phyloP scores from a whole-genome alignment of 1,139 yeast genomes.

The Kluyveromyces marxianus region DNA sequence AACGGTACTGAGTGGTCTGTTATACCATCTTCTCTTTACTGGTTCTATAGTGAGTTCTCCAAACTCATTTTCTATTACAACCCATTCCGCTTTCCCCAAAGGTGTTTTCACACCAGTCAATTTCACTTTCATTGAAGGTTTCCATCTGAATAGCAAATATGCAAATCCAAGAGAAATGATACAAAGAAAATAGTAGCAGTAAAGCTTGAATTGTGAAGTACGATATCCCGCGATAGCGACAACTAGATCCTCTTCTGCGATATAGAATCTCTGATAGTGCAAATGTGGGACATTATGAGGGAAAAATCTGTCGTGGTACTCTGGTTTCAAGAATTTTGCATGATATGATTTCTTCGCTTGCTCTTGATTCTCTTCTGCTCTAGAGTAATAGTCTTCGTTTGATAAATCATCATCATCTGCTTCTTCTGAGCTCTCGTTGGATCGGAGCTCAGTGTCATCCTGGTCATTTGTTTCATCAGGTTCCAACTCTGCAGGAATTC shows the following conservation, averaged over 20 bases:
- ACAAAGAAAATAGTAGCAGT: slow-evolving; percentile 50
- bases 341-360: slow-evolving; percentile 16
- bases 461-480: slow-evolving; percentile 21
- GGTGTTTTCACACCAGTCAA: slow-evolving; percentile 61
- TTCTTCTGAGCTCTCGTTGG: slow-evolving; percentile 12
- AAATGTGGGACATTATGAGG: slow-evolving; percentile 38
- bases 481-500: slow-evolving; percentile 35
- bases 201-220: slow-evolving; percentile 41
- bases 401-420: slow-evolving; percentile 16
- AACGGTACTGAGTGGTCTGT: slow-evolving; percentile 64
- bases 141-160: slow-evolving; percentile 73
- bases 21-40: slow-evolving; percentile 53
- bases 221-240: slow-evolving; percentile 88
- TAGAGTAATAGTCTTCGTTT: slow-evolving; percentile 19
- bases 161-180: slow-evolving; percentile 59
- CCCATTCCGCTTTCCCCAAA: slow-evolving; percentile 83
- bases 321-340: slow-evolving; percentile 29
- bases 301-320: slow-evolving; percentile 37
- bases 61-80: slow-evolving; percentile 86
- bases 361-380: slow-evolving; percentile 23
- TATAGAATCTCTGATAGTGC: slow-evolving; percentile 70
- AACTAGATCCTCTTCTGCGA: slow-evolving; percentile 92
- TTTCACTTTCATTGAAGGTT: slow-evolving; percentile 66
- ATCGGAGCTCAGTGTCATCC: slow-evolving; percentile 16
- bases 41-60: slow-evolving; percentile 67